Conservation (phyloP, 2,329 filamentous ascomycete genomes). For the Nakataea oryzae region DNA sequence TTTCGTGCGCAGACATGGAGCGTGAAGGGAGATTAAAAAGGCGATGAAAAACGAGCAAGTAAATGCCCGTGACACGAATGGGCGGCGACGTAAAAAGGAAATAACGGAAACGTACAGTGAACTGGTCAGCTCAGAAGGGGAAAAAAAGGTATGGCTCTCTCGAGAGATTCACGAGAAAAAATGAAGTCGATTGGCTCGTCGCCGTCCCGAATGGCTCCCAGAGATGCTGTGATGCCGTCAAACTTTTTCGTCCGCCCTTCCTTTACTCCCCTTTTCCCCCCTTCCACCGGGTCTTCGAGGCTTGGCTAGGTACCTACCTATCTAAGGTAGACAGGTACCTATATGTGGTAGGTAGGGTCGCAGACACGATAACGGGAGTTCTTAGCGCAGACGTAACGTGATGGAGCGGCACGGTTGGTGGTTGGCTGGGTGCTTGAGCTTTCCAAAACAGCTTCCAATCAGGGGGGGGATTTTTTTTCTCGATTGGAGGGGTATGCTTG, state of each 20-base stretch:
- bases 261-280: too few relatives aligned
- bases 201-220: neutral
- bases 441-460: neutral
- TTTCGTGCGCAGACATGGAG: neutral
- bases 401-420: neutral
- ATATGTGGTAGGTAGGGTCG: too few relatives aligned
- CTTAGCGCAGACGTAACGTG: neutral
- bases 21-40: neutral
- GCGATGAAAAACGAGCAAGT: neutral
- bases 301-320: too few relatives aligned
- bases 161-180: neutral
- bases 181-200: neutral
- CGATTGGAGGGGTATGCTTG: neutral
- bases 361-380: neutral
- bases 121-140: too few relatives aligned
- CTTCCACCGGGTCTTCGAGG: neutral
- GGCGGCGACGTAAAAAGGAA: neutral
- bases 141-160: too few relatives aligned
- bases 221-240: neutral
- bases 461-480: neutral
- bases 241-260: neutral
- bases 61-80: neutral
- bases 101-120: neutral
- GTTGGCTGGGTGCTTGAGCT: neutral
- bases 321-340: too few relatives aligned